phyloP scores from a whole-genome alignment of 2,329 filamentous ascomycete genomes.

The Microsporum audouinii region DNA sequence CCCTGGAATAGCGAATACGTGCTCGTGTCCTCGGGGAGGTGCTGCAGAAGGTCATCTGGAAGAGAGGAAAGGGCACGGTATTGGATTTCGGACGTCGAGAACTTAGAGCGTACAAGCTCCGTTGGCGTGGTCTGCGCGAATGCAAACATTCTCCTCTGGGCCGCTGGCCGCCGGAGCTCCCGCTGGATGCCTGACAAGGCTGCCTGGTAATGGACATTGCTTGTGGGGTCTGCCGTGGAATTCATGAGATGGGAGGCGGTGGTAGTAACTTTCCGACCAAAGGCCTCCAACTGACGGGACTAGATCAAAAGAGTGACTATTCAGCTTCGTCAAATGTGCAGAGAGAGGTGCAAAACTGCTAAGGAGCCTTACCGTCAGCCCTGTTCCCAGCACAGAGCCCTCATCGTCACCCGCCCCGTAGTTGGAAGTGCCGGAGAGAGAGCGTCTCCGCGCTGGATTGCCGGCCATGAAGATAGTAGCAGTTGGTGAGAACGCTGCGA shows the following conservation, averaged over 20 bases:
- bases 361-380: constrained; percentile 33
- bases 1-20: constrained; percentile 91
- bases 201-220: constrained; percentile 58
- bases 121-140: constrained; percentile 86
- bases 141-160: constrained; percentile 84
- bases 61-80: constrained; percentile 81
- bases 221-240: constrained; percentile 42
- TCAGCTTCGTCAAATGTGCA: constrained; percentile 7
- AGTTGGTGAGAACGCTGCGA: neutral
- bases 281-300: constrained; percentile 82
- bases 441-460: constrained; percentile 34
- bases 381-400: constrained; percentile 36
- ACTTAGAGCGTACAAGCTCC: constrained; percentile 80
- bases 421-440: constrained; percentile 29
- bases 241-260: constrained; percentile 85
- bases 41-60: constrained; percentile 75
- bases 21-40: constrained; percentile 78
- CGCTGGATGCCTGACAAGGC: constrained; percentile 84
- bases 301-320: constrained; percentile 27
- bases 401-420: constrained; percentile 33
- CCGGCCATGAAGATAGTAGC: constrained; percentile 30
- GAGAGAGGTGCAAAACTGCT: neutral
- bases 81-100: constrained; percentile 86
- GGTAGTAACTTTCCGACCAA: constrained; percentile 86
- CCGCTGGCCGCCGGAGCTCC: constrained; percentile 68